Base-by-base conservation (phyloP, 768 basidiomycete genomes). In the Suillus subluteus region DNA sequence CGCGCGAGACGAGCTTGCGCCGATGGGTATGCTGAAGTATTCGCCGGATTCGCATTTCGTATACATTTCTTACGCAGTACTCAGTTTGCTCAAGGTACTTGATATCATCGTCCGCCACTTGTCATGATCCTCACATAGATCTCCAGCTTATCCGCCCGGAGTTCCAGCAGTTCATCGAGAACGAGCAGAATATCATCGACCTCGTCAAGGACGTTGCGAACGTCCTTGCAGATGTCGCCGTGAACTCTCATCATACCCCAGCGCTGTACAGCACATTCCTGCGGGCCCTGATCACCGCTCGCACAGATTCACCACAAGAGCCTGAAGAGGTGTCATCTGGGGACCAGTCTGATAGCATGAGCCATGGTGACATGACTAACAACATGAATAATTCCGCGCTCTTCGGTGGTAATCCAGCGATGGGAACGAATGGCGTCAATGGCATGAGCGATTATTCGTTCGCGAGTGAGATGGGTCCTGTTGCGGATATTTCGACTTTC, bases 1-100 rank as follows among this genome's bases (percentile, higher is more conserved):
- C 56, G 88, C 96, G 23, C 87, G 90, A 21, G 95, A 97, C 70
- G 83, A 90, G 67, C 83, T 97, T 32, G 91, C 88, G 0, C 91
- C 94, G 1, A 81, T 82, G 30, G 95, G 92, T 1, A 91, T 83
- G 71, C 80, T 98, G 76, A 89, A 85, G 69, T 96, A 94, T 77
- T 87, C 92, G 0, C 92, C 95, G 5, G 96, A 99, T 76, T 91
- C 93, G 6, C 91, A 92, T 72, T 97, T 93, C 69, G 96, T 99
- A 11, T 91, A 93, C 80, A 87, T 87, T 55, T 92, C 91, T n/a
- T 98, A 99, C 78, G 96, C 95, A 0, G 91, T 98, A 8, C 81
- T 98, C 66, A 97, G 91, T 73, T 81, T 98, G 69, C 83, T 99
- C 68, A 99, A 98, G 89, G 92, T 95, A 62, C 65, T 82, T 67